Percentiles rank a stretch among this genome's conserved stretches.
phyloP scores from a whole-genome alignment of 805 yeast genomes.

The Metschnikowia santaceciliae region DNA sequence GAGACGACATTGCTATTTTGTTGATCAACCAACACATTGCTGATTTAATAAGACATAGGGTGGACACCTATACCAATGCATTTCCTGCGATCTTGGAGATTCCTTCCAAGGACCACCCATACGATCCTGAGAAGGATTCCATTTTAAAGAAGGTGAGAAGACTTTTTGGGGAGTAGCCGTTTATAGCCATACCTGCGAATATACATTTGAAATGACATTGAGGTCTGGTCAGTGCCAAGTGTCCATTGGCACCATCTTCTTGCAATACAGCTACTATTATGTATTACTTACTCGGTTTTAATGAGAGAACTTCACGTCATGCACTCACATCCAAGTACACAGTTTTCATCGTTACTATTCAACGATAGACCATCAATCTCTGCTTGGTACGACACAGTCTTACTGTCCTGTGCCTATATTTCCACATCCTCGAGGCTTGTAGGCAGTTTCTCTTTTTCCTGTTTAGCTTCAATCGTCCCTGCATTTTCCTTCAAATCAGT shows the following conservation, averaged over 20 bases:
- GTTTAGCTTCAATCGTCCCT: background rate
- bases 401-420: slow-evolving; percentile 12
- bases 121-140: slow-evolving; percentile 97
- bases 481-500: background rate
- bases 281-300: background rate
- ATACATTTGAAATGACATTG: background rate
- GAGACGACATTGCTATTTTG: slow-evolving; percentile 90
- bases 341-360: background rate
- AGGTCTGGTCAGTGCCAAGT: background rate
- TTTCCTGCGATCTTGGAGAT: slow-evolving; percentile 96
- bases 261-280: background rate
- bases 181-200: background rate
- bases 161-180: slow-evolving; percentile 77
- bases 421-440: slow-evolving; percentile 12
- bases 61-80: slow-evolving; percentile 82
- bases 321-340: no score
- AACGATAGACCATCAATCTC: background rate
- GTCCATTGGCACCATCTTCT: background rate
- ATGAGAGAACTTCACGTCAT: no score
- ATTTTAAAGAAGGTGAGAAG: slow-evolving; percentile 92
- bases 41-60: slow-evolving; percentile 75
- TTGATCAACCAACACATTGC: slow-evolving; percentile 94
- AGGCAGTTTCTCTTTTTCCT: slow-evolving; percentile 15
- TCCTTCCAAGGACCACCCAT: slow-evolving; percentile 98
- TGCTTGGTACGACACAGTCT: background rate